Evolutionary conservation across 148 eudicot genomes (phyloP), one percentile per base, ranked within the genome.

Genomic region (Linanthus parryae): DNA sequence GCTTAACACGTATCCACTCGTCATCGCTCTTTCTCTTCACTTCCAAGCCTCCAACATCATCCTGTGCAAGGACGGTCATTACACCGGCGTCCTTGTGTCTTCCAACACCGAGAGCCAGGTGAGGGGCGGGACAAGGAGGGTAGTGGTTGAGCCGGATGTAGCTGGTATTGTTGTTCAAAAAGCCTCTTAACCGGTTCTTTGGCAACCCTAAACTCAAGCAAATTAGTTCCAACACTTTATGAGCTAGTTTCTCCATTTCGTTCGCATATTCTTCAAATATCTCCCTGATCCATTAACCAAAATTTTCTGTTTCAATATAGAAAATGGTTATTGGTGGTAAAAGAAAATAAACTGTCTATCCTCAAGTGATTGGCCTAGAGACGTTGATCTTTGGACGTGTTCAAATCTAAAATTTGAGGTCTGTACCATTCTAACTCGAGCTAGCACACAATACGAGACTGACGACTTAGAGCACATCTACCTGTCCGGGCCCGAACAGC

Each of bases 1-100:
- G n/a, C n/a, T n/a, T n/a, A n/a, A n/a, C n/a, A 8, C 53, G 57
- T 35, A 73, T 44, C 78, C 82, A 77, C 29, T 73, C 72, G 14
- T 78, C 82, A 31, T 77, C 72, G 11, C 65, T 39, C 39, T 72
- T 72, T 8, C 75, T 47, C 46, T 62, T 51, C 13, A 77, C 78
- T 69, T 77, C 74, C 9, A 77, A 51, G 24, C 82, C 82, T 6
- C 67, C 72, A 42, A 73, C 73, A 30, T 62, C 60, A 24, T 77
- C 78, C 44, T 73, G 78, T 12, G 82, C 62, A 3, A 73, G 64
- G 20, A 77, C 70, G 2, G 82, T 77, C 25, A 77, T 15, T 60
- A 41, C 73, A n/a, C 74, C 73, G 0, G 73, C 58, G 42, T 78
- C 79, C 58, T 78, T 78, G 51, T 78, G 83, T 13, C 38, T 59